Evolutionary conservation across 345 rosid genomes (phyloP).

Genomic region (Eucalyptus tenuipes): DNA sequence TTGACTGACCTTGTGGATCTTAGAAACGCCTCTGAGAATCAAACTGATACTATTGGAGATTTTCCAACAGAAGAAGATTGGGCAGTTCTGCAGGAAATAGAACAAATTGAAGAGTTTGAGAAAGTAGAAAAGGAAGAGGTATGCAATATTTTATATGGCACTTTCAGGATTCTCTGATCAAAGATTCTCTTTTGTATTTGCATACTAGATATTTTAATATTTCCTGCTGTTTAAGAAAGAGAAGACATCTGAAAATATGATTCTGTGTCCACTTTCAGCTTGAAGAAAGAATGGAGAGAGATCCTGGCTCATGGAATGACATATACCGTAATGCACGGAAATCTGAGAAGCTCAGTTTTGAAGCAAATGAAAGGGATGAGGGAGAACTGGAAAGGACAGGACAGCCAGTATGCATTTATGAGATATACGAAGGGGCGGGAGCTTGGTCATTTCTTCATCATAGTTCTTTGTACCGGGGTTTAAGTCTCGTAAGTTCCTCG

Average conservation of each 20-base stretch:
- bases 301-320: slow-evolving; percentile 70
- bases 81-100: slow-evolving; percentile 53
- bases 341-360: slow-evolving; percentile 80
- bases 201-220: not conserved
- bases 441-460: slow-evolving; percentile 97
- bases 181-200: not conserved
- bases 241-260: not conserved
- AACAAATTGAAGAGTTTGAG: slow-evolving; percentile 61
- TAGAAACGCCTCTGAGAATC: slow-evolving; percentile 25
- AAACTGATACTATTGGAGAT: slow-evolving; percentile 27
- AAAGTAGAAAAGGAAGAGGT: slow-evolving; percentile 85
- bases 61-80: slow-evolving; percentile 53
- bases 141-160: slow-evolving; percentile 1
- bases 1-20: slow-evolving; percentile 24
- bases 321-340: slow-evolving; percentile 83
- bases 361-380: slow-evolving; percentile 92
- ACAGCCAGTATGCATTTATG: slow-evolving; percentile 87
- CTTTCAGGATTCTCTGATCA: not conserved
- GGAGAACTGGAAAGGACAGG: slow-evolving; percentile 99
- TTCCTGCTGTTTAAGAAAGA: slow-evolving; percentile 2
- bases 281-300: slow-evolving; percentile 76
- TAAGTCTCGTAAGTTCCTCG: slow-evolving; percentile 68
- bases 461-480: slow-evolving; percentile 88
- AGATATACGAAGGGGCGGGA: slow-evolving; percentile 82
- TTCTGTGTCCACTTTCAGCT: slow-evolving; percentile 35